A percentile compares a stretch with the other conserved stretches of the same genome.
Conservation (phyloP, 2,329 filamentous ascomycete species). For the Aspergillus sp. region DNA sequence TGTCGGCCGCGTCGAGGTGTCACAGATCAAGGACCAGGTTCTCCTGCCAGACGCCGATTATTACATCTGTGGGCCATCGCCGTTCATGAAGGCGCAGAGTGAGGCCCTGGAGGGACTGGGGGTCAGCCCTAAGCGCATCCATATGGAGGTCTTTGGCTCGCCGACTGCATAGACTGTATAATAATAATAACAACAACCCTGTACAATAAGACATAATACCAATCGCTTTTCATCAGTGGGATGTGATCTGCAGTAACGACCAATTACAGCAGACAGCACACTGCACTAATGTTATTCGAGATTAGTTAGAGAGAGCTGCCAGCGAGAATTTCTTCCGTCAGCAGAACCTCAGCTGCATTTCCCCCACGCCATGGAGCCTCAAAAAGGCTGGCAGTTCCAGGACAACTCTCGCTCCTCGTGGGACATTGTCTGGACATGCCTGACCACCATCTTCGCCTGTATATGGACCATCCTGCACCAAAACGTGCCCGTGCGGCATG, state of each 20-base stretch:
- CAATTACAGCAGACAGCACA: too few relatives aligned
- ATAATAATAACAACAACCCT: not conserved
- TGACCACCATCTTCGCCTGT: not conserved
- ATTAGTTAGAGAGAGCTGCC: too few relatives aligned
- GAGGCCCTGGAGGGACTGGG: slow-evolving; percentile 21
- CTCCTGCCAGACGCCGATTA: slow-evolving; percentile 63
- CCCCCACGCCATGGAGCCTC: too few relatives aligned
- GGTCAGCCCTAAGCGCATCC: slow-evolving; percentile 21
- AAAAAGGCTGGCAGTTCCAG: not conserved
- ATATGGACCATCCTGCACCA: not conserved
- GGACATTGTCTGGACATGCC: not conserved
- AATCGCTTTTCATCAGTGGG: too few relatives aligned
- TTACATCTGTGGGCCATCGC: slow-evolving; percentile 68
- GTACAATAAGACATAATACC: not conserved
- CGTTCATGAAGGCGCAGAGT: slow-evolving; percentile 59
- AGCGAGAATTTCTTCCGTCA: too few relatives aligned
- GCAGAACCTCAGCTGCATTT: too few relatives aligned
- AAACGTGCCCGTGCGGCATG: too few relatives aligned
- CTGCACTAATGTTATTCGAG: too few relatives aligned
- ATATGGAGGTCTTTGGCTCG: slow-evolving; percentile 30
- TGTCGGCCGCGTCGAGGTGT: slow-evolving; percentile 58
- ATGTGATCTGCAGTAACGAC: too few relatives aligned
- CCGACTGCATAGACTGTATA: not conserved
- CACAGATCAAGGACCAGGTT: slow-evolving; percentile 52
- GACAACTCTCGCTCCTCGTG: not conserved